A percentile compares a stretch with the other conserved stretches of the same genome.
phyloP scores from a whole-genome alignment of 2,329 filamentous ascomycete species.

The Aspergillus quadrilineatus region DNA sequence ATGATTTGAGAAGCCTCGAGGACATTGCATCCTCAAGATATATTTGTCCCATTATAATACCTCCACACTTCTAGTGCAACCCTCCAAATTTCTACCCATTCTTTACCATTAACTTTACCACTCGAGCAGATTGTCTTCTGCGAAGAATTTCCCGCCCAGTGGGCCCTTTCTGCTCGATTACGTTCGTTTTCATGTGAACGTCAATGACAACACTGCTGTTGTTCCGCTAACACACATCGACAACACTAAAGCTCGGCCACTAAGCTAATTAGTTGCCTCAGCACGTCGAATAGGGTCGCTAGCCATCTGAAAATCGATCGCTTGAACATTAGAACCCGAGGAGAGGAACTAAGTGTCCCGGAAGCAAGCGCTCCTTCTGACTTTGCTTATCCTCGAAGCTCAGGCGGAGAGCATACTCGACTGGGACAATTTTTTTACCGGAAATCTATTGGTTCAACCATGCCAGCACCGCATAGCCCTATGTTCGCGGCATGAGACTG shows the following conservation, averaged over 20 bases:
- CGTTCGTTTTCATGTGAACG: constrained; percentile 47
- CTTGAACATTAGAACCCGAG: constrained; percentile 12
- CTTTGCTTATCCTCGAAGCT: constrained; percentile 27
- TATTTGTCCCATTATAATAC: too few species aligned
- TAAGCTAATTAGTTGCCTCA: constrained; percentile 16
- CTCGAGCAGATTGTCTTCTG: not conserved
- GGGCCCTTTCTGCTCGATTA: constrained; percentile 47
- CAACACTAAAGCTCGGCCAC: constrained; percentile 5
- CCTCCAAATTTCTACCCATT: too few species aligned
- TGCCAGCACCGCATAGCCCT: constrained; percentile 50
- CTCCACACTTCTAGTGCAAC: too few species aligned
- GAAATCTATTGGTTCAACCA: constrained; percentile 22
- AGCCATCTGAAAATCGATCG: constrained; percentile 17
- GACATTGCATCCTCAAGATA: too few species aligned
- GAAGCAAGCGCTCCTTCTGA: constrained; percentile 30
- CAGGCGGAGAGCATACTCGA: constrained; percentile 15
- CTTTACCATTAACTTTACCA: not conserved
- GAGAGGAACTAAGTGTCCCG: constrained; percentile 37
- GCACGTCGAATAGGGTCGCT: constrained; percentile 20
- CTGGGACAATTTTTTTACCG: constrained; percentile 24
- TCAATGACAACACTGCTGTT: constrained; percentile 35
- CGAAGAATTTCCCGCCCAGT: constrained; percentile 7
- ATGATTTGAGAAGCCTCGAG: too few species aligned
- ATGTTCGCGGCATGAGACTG: constrained; percentile 44
- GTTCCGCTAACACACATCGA: constrained; percentile 24